A percentile compares a stretch with the other conserved stretches of the same genome.
Conservation (phyloP, 768 basidiomycete genomes). For the Lentinula raphanica region DNA sequence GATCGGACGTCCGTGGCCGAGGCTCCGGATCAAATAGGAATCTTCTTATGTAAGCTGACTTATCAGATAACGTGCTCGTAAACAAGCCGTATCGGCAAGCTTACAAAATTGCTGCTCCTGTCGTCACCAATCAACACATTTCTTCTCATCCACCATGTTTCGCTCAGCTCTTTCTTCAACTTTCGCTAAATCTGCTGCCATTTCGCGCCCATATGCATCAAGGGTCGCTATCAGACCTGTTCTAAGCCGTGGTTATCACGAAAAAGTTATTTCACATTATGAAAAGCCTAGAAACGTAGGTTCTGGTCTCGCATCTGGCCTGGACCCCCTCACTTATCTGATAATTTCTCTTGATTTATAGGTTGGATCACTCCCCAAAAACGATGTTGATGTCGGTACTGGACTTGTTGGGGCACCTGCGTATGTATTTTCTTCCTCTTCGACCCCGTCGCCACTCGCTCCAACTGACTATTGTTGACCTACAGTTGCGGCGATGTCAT, state of each 20-base stretch:
- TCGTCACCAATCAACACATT: background rate
- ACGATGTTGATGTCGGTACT: conserved; percentile 88
- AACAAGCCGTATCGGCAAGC: background rate
- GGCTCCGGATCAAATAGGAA: background rate
- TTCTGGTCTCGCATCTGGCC: conserved; percentile 29
- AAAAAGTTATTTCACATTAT: conserved; percentile 97
- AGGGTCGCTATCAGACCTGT: conserved; percentile 42
- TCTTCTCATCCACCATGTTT: conserved; percentile 55
- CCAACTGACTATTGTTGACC: background rate
- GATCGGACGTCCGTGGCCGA: background rate
- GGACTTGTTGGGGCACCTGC: conserved; percentile 97
- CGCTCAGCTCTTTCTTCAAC: conserved; percentile 54
- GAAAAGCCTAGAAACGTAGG: conserved; percentile 94
- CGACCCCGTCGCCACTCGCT: conserved; percentile 5
- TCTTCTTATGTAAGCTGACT: too few relatives aligned
- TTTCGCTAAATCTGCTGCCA: conserved; percentile 29
- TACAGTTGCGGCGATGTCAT: conserved; percentile 93
- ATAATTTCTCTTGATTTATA: conserved; percentile 43
- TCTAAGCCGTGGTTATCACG: conserved; percentile 75
- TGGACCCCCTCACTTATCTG: conserved; percentile 47
- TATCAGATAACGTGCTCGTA: background rate
- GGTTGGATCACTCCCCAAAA: conserved; percentile 96
- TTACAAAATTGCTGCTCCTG: background rate
- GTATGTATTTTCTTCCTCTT: conserved; percentile 41
- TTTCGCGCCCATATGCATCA: conserved; percentile 37